A percentile compares a stretch with the other conserved stretches of the same genome.
Conservation (phyloP, 2,329 filamentous ascomycete genomes). For the Rachicladosporium sp. region DNA sequence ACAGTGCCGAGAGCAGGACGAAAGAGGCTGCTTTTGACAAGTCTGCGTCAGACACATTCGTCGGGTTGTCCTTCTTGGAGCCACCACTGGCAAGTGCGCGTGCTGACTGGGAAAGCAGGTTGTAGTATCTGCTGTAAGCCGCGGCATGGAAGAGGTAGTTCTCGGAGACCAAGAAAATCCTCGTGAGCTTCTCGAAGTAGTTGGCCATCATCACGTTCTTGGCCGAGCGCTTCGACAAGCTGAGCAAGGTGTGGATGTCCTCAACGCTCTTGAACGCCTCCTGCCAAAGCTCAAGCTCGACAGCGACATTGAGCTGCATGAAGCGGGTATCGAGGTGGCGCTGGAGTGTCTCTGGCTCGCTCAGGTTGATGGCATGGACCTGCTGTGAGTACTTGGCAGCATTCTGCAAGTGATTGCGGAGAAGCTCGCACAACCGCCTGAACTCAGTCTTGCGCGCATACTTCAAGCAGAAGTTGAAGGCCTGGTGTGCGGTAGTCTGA, state of each 20-base stretch:
- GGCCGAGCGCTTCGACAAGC: constrained; percentile 90
- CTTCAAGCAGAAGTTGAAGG: constrained; percentile 97
- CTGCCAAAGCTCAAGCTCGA: constrained; percentile 96
- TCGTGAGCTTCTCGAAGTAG: constrained; percentile 98
- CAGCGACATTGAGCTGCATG: constrained; percentile 94
- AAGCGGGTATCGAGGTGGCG: constrained; percentile 96
- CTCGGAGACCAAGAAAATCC: constrained; percentile 97
- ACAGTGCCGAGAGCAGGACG: constrained; percentile 83
- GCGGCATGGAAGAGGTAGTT: constrained; percentile 99
- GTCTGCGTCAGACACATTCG: constrained; percentile 68
- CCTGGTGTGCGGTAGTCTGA: constrained; percentile 93
- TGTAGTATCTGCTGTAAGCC: constrained; percentile 95
- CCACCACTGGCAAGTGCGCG: constrained; percentile 69
- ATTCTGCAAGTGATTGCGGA: constrained; percentile 97
- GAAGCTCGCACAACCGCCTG: constrained; percentile 91
- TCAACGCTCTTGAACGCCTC: constrained; percentile 98
- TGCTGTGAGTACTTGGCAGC: constrained; percentile 97
- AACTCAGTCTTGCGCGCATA: constrained; percentile 99
- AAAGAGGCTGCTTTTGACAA: constrained; percentile 92
- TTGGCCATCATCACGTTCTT: constrained; percentile 99
- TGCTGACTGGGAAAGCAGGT: constrained; percentile 82
- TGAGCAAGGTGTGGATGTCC: constrained; percentile 95
- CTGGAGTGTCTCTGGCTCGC: constrained; percentile 92
- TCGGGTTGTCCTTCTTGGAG: constrained; percentile 89
- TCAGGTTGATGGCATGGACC: constrained; percentile 99